A percentile compares a stretch with the other conserved stretches of the same genome.
phyloP scores from a whole-genome alignment of 345 rosid genomes.

The Abelmoschus esculentus region DNA sequence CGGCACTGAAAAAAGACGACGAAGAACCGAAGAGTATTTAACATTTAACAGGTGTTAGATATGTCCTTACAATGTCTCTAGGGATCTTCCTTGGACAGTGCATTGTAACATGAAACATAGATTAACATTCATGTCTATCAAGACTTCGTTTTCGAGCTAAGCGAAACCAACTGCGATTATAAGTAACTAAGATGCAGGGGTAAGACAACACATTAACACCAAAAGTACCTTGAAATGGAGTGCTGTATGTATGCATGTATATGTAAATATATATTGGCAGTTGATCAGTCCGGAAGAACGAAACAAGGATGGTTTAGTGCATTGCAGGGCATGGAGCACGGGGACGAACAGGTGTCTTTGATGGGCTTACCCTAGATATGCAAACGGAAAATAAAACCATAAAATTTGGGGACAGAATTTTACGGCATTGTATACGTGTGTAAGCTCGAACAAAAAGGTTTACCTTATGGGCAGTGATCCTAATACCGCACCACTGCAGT shows the following conservation, averaged over 20 bases:
- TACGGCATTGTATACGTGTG: neutral
- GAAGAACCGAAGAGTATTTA: neutral
- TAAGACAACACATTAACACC: slow-evolving; percentile 16
- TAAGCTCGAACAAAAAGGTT: neutral
- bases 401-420: neutral
- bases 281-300: slow-evolving; percentile 21
- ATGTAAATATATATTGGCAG: slow-evolving; percentile 18
- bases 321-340: slow-evolving; percentile 42
- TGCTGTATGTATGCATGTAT: slow-evolving; percentile 26
- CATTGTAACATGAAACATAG: slow-evolving; percentile 18
- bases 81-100: slow-evolving; percentile 4
- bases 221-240: slow-evolving; percentile 28
- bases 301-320: slow-evolving; percentile 26
- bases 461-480: slow-evolving; percentile 89
- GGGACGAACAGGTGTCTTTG: slow-evolving; percentile 96
- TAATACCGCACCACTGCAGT: slow-evolving; percentile 76
- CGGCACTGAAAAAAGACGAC: neutral
- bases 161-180: neutral
- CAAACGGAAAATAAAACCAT: neutral
- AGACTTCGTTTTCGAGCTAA: slow-evolving; percentile 22
- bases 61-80: slow-evolving; percentile 1
- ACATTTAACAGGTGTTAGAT: slow-evolving; percentile 18
- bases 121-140: slow-evolving; percentile 30
- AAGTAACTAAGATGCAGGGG: slow-evolving; percentile 17
- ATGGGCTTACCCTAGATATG: slow-evolving; percentile 84